A percentile compares a stretch with the other conserved stretches of the same genome.
phyloP scores from a whole-genome alignment of 1,139 yeast genomes.

The Nematodospora anomalae region DNA sequence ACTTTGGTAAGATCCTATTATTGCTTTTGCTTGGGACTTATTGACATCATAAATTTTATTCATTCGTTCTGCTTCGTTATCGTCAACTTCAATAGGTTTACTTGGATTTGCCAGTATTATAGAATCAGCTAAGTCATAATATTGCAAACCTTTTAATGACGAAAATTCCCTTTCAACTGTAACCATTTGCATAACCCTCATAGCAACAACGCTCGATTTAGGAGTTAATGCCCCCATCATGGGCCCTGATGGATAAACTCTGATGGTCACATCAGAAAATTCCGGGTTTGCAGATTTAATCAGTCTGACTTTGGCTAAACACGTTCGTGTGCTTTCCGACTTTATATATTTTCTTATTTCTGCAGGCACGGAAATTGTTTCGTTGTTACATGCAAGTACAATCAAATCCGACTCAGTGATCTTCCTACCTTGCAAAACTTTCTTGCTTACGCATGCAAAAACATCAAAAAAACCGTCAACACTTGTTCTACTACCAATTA shows the following conservation, averaged over 20 bases:
- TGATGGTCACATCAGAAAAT: constrained; percentile 67
- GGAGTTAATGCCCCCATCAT: constrained; percentile 62
- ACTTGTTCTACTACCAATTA: constrained; percentile 76
- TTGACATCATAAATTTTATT: constrained; percentile 61
- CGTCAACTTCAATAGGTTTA: constrained; percentile 32
- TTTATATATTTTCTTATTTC: constrained; percentile 28
- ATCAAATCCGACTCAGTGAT: constrained; percentile 77
- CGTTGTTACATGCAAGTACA: constrained; percentile 56
- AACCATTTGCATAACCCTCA: constrained; percentile 80
- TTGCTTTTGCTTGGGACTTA: constrained; percentile 87
- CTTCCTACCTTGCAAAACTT: constrained; percentile 50
- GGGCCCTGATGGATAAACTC: constrained; percentile 56
- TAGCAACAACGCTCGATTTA: constrained; percentile 59
- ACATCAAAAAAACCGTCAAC: constrained; percentile 89
- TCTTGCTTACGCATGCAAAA: constrained; percentile 68
- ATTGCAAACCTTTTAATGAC: constrained; percentile 76
- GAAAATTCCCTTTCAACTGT: constrained; percentile 93
- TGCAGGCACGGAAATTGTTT: constrained; percentile 15
- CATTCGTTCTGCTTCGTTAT: constrained; percentile 39
- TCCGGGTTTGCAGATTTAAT: constrained; percentile 66
- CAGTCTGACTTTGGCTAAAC: constrained; percentile 78
- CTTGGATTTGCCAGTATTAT: constrained; percentile 69
- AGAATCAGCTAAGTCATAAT: constrained; percentile 67
- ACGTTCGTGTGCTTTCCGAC: constrained; percentile 36
- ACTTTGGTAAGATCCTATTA: constrained; percentile 64